Base-by-base conservation (phyloP, 148 eudicot species). In the Camellia lanceoleosa region DNA sequence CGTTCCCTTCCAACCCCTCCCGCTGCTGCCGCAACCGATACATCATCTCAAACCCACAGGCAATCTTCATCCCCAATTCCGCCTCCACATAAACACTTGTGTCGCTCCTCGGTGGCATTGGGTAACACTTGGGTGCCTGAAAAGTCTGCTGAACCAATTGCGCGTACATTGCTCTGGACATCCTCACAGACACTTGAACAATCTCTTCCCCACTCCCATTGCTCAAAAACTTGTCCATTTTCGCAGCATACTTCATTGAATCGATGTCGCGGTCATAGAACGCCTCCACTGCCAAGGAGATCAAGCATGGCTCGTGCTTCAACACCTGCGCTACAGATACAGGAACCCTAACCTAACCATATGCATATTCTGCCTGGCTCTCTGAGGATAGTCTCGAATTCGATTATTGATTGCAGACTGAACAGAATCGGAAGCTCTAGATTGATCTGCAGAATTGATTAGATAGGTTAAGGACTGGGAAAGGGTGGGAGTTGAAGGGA, bases 121-220 rank as follows among this genome's bases (percentile, higher is more conserved):
- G 98, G 78, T 92, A 96, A 82, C 91, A 84, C 83, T 87, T 89
- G 0, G 99, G 99, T 7, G 99, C 97, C 89, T 89, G 97, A 88
- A 96, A 93, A 58, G 86, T 87, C 81, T 96, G 99, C 85, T 92
- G 98, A 80, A 89, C 75, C 87, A 96, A 73, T 78, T 96, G 99
- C 5, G 94, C 99, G 71, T 91, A 96, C 99, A 93, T 93, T 0
- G 97, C 97, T 82, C 97, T 91, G 1, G 98, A 89, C 98, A 96
- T 89, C 78, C 71, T 88, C 18, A 87, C 92, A 5, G 84, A 78
- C 43, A 84, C 90, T 65, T 78, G 76, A 58, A 92, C 93, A 73
- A 96, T 76, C 87, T 90, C 93, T 84, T 92, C 97, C 77, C 80
- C 87, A 65, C 82, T 87, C 66, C 94, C 94, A 70, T 78, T 87